phyloP scores from a whole-genome alignment of 2,329 filamentous ascomycete genomes.

The Trichoderma guizhouense region DNA sequence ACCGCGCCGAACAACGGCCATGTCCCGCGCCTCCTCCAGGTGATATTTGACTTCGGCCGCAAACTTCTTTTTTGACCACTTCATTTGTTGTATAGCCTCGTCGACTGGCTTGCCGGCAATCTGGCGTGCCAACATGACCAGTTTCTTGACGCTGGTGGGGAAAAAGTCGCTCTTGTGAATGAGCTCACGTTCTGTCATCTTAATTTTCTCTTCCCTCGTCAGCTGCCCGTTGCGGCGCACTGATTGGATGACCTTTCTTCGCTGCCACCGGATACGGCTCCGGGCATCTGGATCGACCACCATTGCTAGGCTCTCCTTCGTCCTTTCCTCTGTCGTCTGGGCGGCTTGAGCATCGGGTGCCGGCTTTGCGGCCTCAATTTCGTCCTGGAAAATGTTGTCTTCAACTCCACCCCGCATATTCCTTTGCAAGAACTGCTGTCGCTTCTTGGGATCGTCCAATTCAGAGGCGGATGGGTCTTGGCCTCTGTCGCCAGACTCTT shows the following conservation, averaged over 20 bases:
- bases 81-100: slow-evolving; percentile 92
- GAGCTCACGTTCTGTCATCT: slow-evolving; percentile 57
- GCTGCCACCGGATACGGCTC: slow-evolving; percentile 70
- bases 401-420: slow-evolving; percentile 42
- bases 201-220: slow-evolving; percentile 62
- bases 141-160: slow-evolving; percentile 88
- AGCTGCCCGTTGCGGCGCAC: slow-evolving; percentile 56
- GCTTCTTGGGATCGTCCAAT: slow-evolving; percentile 42
- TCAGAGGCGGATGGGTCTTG: slow-evolving; percentile 29
- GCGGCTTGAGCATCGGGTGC: slow-evolving; percentile 23
- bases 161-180: slow-evolving; percentile 65
- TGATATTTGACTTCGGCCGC: slow-evolving; percentile 76
- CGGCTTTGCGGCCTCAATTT: slow-evolving; percentile 40
- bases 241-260: slow-evolving; percentile 77
- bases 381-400: slow-evolving; percentile 63
- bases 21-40: slow-evolving; percentile 75
- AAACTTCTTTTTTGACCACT: slow-evolving; percentile 90
- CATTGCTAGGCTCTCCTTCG: slow-evolving; percentile 53
- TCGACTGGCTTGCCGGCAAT: slow-evolving; percentile 92
- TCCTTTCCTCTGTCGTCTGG: slow-evolving; percentile 37
- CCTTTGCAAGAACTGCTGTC: slow-evolving; percentile 40
- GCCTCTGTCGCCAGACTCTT: slow-evolving; percentile 28
- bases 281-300: slow-evolving; percentile 73
- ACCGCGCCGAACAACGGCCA: slow-evolving; percentile 73
- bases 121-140: slow-evolving; percentile 79